Percentiles rank a stretch among this genome's conserved stretches.
These are phyloP conservation scores for Ceratopteris richardii DNA, from an alignment of 75 land plant species.

Conservation along the genomic window DNA sequence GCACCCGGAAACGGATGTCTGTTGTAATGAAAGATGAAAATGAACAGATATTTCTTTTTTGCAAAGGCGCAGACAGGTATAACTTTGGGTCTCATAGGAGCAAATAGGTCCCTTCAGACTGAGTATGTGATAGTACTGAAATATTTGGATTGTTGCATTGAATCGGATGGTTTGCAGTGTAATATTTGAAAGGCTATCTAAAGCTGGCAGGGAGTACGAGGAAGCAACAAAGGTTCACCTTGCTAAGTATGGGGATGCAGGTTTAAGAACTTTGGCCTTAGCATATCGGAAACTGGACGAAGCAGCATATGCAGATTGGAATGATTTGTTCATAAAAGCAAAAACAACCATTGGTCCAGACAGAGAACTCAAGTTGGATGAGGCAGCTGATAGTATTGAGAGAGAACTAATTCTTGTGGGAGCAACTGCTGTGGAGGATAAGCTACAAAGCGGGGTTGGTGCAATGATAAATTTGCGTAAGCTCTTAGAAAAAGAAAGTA, in stretches of 20 bases:
- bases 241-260: constrained; percentile 68
- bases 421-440: constrained; percentile 85
- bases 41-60: constrained; percentile 60
- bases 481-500: neutral
- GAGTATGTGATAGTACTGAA: neutral
- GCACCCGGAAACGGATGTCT: constrained; percentile 86
- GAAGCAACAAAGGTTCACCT: constrained; percentile 52
- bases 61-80: constrained; percentile 95
- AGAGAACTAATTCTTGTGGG: constrained; percentile 74
- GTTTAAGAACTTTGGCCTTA: constrained; percentile 71
- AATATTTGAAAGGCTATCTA: constrained; percentile 59
- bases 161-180: constrained; percentile 29
- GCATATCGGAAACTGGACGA: constrained; percentile 51
- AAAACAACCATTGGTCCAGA: constrained; percentile 63
- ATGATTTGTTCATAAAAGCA: constrained; percentile 49
- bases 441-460: constrained; percentile 68
- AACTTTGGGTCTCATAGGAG: neutral
- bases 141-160: neutral
- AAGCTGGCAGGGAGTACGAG: constrained; percentile 45
- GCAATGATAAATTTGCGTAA: neutral
- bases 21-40: constrained; percentile 57
- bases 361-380: constrained; percentile 52
- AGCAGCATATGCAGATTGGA: constrained; percentile 64
- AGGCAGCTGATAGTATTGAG: constrained; percentile 63
- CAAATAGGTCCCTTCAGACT: neutral